Evolutionary conservation across 1,284 basidiomycete genomes (phyloP).

Genomic region (Golubevia pallescens): DNA sequence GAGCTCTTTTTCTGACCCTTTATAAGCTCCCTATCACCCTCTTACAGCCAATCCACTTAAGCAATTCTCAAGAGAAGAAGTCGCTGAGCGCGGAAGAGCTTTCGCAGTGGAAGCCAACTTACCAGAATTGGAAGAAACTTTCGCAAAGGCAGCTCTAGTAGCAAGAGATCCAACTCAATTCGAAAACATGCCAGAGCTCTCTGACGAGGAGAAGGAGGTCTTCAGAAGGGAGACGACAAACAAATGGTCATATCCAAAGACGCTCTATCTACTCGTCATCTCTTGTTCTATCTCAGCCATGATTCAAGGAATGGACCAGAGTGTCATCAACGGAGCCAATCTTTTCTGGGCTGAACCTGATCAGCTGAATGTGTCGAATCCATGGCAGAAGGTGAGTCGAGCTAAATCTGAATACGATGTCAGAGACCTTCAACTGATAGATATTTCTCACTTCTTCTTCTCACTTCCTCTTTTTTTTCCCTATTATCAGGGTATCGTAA

Average conservation of each 20-base stretch:
- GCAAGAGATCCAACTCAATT: slow-evolving; percentile 44
- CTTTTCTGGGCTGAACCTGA: slow-evolving; percentile 2
- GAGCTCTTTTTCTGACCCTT: too few species aligned
- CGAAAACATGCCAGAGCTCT: slow-evolving; percentile 40
- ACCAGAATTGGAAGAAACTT: too few species aligned
- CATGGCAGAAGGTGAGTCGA: neutral
- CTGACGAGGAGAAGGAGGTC: slow-evolving; percentile 46
- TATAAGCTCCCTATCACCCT: too few species aligned
- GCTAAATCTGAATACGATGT: neutral
- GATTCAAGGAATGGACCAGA: slow-evolving; percentile 46
- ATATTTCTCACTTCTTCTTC: neutral
- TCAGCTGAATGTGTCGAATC: too few species aligned
- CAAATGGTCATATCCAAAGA: slow-evolving; percentile 64
- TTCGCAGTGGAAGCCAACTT: too few species aligned
- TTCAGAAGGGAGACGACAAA: slow-evolving; percentile 46
- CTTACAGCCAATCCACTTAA: too few species aligned
- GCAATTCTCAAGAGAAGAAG: too few species aligned
- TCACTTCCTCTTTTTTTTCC: neutral
- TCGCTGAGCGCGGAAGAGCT: too few species aligned
- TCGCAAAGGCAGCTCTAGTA: slow-evolving; percentile 46
- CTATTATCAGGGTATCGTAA: slow-evolving; percentile 27
- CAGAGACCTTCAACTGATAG: neutral
- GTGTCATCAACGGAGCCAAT: slow-evolving; percentile 61
- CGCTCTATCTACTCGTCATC: slow-evolving; percentile 67
- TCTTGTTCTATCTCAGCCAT: too few species aligned